These are phyloP conservation scores for Kwoniella heveanensis DNA, from an alignment of 768 basidiomycete species.

Conservation along the genomic window DNA sequence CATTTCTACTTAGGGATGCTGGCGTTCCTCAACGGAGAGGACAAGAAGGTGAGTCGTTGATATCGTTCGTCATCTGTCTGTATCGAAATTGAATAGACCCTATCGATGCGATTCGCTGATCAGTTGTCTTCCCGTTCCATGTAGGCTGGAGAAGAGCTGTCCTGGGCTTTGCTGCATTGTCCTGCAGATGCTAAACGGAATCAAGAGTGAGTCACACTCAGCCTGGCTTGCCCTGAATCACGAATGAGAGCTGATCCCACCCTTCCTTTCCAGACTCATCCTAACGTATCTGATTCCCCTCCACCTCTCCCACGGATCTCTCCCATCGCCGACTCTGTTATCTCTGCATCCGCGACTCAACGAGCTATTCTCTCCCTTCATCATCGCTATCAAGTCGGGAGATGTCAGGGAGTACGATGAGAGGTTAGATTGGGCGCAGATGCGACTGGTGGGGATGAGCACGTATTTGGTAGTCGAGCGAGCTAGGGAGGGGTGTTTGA, in stretches of 20 bases:
- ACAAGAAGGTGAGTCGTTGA: conserved; percentile 71
- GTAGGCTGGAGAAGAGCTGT: conserved; percentile 82
- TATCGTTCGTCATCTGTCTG: too few species aligned
- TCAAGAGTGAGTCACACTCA: conserved; percentile 67
- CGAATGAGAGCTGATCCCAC: not conserved
- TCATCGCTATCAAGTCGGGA: conserved; percentile 73
- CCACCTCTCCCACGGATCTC: conserved; percentile 79
- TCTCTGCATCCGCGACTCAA: conserved; percentile 71
- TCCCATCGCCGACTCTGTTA: conserved; percentile 74
- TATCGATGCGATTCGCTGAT: too few species aligned
- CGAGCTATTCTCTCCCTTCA: conserved; percentile 77
- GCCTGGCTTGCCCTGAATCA: not conserved
- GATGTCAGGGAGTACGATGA: conserved; percentile 78
- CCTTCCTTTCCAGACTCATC: conserved; percentile 67
- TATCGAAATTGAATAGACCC: too few species aligned
- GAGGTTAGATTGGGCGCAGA: conserved; percentile 69
- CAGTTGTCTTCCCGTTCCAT: too few species aligned
- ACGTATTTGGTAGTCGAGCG: conserved; percentile 84
- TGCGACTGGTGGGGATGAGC: conserved; percentile 78
- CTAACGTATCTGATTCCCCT: conserved; percentile 87
- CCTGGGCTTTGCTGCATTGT: conserved; percentile 83
- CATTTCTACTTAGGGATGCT: conserved; percentile 94
- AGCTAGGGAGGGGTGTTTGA: conserved; percentile 80
- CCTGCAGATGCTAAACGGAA: conserved; percentile 70
- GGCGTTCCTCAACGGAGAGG: conserved; percentile 89